These are phyloP conservation scores for Sisymbrium irio DNA, from an alignment of 345 rosid genomes.

Conservation along the genomic window DNA sequence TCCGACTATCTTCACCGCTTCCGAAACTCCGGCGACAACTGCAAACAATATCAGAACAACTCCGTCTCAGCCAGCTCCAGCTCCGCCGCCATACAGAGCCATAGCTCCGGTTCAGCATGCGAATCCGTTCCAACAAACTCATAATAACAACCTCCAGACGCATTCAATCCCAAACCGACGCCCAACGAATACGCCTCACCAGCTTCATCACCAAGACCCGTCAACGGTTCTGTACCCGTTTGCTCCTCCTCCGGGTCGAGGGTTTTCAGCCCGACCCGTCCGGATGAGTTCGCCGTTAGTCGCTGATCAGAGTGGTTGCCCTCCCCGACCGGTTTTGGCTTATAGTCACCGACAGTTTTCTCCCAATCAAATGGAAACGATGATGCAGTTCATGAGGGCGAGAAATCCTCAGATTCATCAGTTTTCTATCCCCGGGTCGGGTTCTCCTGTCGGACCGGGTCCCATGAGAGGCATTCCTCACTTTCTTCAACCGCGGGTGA, in stretches of 20 bases:
- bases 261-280: constrained; percentile 48
- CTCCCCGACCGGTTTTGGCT: constrained; percentile 30
- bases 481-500: constrained; percentile 44
- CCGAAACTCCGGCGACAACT: not conserved
- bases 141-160: constrained; percentile 16
- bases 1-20: constrained; percentile 16
- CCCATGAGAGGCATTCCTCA: constrained; percentile 48
- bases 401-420: constrained; percentile 35
- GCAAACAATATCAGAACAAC: not conserved
- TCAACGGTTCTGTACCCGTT: constrained; percentile 48
- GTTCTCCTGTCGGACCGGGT: constrained; percentile 25
- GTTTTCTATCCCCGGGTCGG: constrained; percentile 20
- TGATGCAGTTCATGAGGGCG: constrained; percentile 34
- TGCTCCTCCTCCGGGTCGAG: constrained; percentile 68
- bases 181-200: constrained; percentile 21
- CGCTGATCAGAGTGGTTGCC: constrained; percentile 34
- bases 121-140: constrained; percentile 29
- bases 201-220: constrained; percentile 21
- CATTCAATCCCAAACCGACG: constrained; percentile 12
- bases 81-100: constrained; percentile 22
- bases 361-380: constrained; percentile 31
- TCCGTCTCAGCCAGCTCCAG: not conserved
- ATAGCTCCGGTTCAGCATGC: constrained; percentile 20
- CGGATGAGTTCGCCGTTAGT: constrained; percentile 30
- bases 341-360: constrained; percentile 22